Evolutionary conservation across 2,329 filamentous ascomycete genomes (phyloP).

Genomic region (Nothophoma quercina): DNA sequence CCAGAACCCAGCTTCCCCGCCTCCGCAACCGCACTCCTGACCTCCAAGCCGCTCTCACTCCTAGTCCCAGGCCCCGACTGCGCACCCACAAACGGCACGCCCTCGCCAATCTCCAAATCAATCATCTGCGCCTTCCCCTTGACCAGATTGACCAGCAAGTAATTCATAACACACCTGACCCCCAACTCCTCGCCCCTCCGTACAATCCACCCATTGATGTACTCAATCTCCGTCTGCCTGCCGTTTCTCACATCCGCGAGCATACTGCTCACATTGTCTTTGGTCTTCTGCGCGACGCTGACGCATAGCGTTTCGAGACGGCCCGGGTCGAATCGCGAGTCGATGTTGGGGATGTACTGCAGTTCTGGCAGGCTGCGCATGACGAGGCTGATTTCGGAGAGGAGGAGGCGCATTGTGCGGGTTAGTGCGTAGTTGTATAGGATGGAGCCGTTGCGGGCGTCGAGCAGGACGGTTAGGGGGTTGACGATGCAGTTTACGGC

Average conservation of each 20-base stretch:
- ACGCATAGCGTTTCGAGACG: slow-evolving; percentile 69
- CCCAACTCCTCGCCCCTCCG: slow-evolving; percentile 74
- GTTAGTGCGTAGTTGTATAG: slow-evolving; percentile 71
- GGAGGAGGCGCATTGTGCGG: slow-evolving; percentile 72
- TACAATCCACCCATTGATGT: slow-evolving; percentile 88
- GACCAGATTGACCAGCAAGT: slow-evolving; percentile 75
- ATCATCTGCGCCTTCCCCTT: slow-evolving; percentile 69
- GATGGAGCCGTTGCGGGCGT: slow-evolving; percentile 76
- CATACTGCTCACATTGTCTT: slow-evolving; percentile 71
- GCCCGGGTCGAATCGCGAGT: slow-evolving; percentile 65
- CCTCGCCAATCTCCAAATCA: slow-evolving; percentile 48
- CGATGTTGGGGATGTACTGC: slow-evolving; percentile 65
- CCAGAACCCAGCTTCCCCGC: too few species aligned
- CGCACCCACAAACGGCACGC: slow-evolving; percentile 47
- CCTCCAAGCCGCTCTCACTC: slow-evolving; percentile 11
- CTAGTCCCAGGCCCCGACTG: slow-evolving; percentile 9
- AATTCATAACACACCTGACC: slow-evolving; percentile 75
- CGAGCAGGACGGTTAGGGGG: slow-evolving; percentile 79
- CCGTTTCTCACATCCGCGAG: slow-evolving; percentile 69
- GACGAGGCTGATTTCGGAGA: slow-evolving; percentile 77
- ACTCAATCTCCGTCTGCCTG: slow-evolving; percentile 76
- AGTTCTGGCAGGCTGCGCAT: slow-evolving; percentile 79
- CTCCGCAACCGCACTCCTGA: slow-evolving; percentile 8
- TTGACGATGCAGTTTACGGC: slow-evolving; percentile 80
- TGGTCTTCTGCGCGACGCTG: slow-evolving; percentile 62